These are phyloP conservation scores for Vitis amurensis DNA, from an alignment of 164 flowering plant species.

Conservation along the genomic window DNA sequence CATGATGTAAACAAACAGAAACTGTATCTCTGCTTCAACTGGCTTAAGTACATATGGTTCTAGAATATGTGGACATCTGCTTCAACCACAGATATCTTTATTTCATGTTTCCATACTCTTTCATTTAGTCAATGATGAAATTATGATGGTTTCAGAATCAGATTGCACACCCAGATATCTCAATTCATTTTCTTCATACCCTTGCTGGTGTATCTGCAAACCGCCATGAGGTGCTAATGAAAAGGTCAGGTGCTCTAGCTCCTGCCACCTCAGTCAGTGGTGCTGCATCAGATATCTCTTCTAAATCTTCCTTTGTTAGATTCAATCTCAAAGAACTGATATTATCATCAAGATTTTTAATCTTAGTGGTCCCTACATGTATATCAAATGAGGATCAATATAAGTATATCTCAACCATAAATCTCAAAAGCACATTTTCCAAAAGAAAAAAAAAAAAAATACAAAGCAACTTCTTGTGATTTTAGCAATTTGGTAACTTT, in stretches of 20 bases:
- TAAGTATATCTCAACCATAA: background rate
- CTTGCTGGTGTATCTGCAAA: slow-evolving; percentile 6
- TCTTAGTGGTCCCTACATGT: slow-evolving; percentile 12
- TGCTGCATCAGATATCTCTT: slow-evolving; percentile 13
- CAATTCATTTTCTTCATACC: background rate
- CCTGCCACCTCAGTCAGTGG: slow-evolving; percentile 7
- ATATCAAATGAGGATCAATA: background rate
- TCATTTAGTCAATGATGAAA: too few species aligned
- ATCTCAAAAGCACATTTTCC: background rate
- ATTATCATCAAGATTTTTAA: slow-evolving; percentile 13
- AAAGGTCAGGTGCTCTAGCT: background rate
- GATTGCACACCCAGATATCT: too few species aligned
- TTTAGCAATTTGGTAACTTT: too few species aligned
- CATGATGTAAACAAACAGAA: too few species aligned
- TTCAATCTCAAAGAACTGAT: slow-evolving; percentile 6
- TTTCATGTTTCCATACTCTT: too few species aligned
- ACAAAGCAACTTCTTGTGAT: background rate
- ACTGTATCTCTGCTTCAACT: too few species aligned
- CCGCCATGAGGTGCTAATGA: background rate
- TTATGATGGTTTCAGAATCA: too few species aligned
- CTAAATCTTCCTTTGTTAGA: slow-evolving; percentile 7
- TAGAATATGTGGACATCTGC: too few species aligned
- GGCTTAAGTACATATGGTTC: too few species aligned
- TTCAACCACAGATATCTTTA: too few species aligned
- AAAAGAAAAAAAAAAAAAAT: background rate